Base-by-base conservation (phyloP, 768 basidiomycete species). In the Boletus rubescentipes region DNA sequence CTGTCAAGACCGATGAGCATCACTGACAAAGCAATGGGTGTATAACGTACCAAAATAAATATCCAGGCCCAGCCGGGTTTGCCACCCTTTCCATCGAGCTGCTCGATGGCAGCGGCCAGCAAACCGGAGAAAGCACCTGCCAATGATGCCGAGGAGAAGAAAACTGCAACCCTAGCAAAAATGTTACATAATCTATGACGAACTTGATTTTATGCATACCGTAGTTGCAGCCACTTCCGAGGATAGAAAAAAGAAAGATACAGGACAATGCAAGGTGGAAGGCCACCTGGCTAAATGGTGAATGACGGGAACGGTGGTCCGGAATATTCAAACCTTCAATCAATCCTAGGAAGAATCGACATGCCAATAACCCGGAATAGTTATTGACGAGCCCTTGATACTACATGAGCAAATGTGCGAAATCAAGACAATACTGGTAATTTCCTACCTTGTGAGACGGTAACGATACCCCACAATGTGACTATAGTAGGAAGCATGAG, bases 51-150 rank as follows among this genome's bases (percentile, higher is more conserved):
- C 16, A 80, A 44, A 35, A 81, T 79, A 55, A 83, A 80, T 55
- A 83, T 75, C 83, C 81, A 85, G 31, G 78, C 72, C 85, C 85
- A 87, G 5, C 81, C 84, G 7, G 77, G 71, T 53, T 70, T 75
- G 1, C 80, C 79, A 6, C 68, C 69, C 8, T 75, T 65, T 11
- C 80, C 81, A 47, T 85, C 65, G 75, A 87, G 80, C 11, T 83
- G 70, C 30, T 73, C 61, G 46, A 87, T 84, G 4, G 73, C 82
- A 35, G 79, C 70, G 5, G 84, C 83, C 8, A 87, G 73, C 9
- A 86, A 71, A 39, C 85, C 84, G 14, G 82, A 83, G 59, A 84
- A 83, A 0, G 80, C 78, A 6, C 82, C 81, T 0, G 83, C 76
- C 4, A 82, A 70, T 32, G 80, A 79, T 5, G 81, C 79, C 9